Evolutionary conservation across 2,329 filamentous ascomycete genomes (phyloP), one percentile per base, ranked within the genome.

Genomic region (Cladosporium sp.): DNA sequence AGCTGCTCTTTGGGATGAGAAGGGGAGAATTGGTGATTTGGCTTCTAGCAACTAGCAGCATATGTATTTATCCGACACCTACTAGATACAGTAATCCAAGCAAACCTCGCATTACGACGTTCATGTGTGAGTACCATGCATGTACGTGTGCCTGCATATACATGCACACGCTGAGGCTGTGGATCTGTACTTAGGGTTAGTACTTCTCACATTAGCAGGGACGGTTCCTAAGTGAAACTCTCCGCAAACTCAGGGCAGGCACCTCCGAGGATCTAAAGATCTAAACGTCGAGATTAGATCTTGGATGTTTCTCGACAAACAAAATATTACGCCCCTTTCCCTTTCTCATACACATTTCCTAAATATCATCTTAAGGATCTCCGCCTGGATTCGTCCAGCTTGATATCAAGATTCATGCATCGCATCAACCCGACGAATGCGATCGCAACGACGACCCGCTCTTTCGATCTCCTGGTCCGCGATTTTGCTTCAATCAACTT

Each of bases 381-480:
- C 18, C 28, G 2, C 26, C 14, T 30, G 28, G 28, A 30, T 18
- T 24, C 28, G 15, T 32, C 28, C 28, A 55, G 52, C 18, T 18
- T 28, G 10, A 8, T 21, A 14, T 4, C 18, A 41, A 5, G 4
- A n/a, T 26, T 24, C 12, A 58, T 58, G 55, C 55, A 58, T 41
- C 55, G 55, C 55, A 34, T 58, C 18, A 36, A 38, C 21, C 55
- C 62, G 10, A 34, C 54, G 24, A 30, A n/a, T 32, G 32, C 52
- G n/a, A 21, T 55, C 15, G 52, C 52, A 55, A 55, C 52, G 52
- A 55, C 52, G 28, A 64, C 62, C 11, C 44, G 44, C 21, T 62
- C 69, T 30, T 58, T 71, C 14, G 68, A 71, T 54, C 69, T 71
- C 62, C 68, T 68, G n/a, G 36, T 47, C 38, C 57, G 57, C 38